Base-by-base conservation (phyloP, 1,284 basidiomycete species). In the Xanthoconium separans region DNA sequence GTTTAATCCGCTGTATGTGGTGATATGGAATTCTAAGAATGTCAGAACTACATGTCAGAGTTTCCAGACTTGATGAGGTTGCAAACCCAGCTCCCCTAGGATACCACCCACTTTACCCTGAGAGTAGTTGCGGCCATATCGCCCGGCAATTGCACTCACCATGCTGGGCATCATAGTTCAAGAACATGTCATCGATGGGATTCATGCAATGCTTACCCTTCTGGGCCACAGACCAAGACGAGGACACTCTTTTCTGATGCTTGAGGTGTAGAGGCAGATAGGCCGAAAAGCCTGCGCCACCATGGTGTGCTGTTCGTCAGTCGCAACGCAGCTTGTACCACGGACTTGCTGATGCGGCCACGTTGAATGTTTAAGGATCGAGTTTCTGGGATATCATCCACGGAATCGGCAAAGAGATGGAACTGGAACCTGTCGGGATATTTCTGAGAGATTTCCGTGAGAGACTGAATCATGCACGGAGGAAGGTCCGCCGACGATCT, bases 211-310 rank as follows among this genome's bases (percentile, higher is more conserved):
- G 75, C 87, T 69, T 70, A 90, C 89, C 78, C 76, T 54, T 91
- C 87, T 22, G 91, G 91, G 30, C 90, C 90, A 69, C 89, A 93
- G 2, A 93, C 79, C 8, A 90, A 70, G 62, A 91, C 83, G 50
- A 91, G 70, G 6, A 79, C 75, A 55, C 75, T 82, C 61, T 69
- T 73, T 15, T 70, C 58, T 33, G 51, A 49, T 36, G 41, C 50
- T 34, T 61, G 44, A 18, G 27, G 27, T 7, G 27, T 27, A 27
- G 65, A 51, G 40, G 62, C 51, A 16, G 61, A 56, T 48, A 61
- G 61, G 24, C 61, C 56, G 37, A 77, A 75, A 27, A 77, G 44
- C 41, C 51, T 71, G 37, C 58, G 59, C 83, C 81, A 83, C 82
- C 81, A 82, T 2, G 63, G 56, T 10, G 65, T 59, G 10, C 51